Evolutionary conservation across 2,329 filamentous ascomycete genomes (phyloP).

Genomic region (Sporothrix globosa): DNA sequence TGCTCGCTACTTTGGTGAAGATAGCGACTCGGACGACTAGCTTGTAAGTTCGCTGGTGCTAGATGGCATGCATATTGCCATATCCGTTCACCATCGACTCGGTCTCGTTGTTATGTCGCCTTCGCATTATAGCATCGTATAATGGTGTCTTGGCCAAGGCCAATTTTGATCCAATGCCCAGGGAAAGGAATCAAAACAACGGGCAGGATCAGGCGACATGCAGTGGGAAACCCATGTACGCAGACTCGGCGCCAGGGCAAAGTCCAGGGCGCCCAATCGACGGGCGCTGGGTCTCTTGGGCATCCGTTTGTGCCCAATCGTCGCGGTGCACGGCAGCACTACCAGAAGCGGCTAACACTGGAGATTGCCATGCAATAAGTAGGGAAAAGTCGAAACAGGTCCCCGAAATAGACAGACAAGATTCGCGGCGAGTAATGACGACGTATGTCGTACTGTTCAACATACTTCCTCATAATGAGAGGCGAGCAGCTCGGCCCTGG

Average conservation of each 20-base stretch:
- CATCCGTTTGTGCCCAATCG: slow-evolving; percentile 16
- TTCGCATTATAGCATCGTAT: background rate
- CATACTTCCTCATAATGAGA: background rate
- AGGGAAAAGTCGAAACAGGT: no score
- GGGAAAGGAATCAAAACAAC: background rate
- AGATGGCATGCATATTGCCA: background rate
- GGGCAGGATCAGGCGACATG: slow-evolving; percentile 11
- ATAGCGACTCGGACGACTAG: slow-evolving; percentile 26
- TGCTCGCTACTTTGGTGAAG: slow-evolving; percentile 60
- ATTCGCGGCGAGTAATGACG: background rate
- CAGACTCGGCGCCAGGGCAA: background rate
- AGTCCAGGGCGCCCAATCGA: slow-evolving; percentile 21
- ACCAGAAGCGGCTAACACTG: slow-evolving; percentile 4
- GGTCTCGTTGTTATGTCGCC: background rate
- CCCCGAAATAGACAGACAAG: background rate
- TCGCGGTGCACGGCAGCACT: slow-evolving; percentile 15
- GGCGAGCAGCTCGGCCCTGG: background rate
- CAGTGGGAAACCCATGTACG: background rate
- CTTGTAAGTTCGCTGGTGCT: background rate
- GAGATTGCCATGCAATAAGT: background rate
- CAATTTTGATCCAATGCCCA: background rate
- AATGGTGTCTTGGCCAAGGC: background rate
- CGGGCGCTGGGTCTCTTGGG: background rate
- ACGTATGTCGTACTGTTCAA: no score
- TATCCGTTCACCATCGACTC: background rate